Conservation (phyloP, 2,329 filamentous ascomycete genomes). For the Ascochyta fabae region DNA sequence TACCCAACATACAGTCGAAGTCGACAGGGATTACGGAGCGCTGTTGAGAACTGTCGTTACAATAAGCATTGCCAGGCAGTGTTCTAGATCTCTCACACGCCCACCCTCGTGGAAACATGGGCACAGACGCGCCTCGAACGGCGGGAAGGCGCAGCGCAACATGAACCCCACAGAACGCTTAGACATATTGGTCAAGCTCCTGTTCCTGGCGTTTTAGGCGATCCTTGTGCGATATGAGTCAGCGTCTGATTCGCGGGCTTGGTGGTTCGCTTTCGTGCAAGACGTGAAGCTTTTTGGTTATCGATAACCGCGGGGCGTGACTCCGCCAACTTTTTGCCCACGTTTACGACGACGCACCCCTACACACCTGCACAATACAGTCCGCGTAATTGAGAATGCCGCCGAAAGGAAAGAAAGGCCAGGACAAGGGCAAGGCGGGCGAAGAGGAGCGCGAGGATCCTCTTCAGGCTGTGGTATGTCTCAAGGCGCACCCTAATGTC, state of each 20-base stretch:
- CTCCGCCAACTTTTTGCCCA: constrained; percentile 16
- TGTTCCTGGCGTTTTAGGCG: constrained; percentile 11
- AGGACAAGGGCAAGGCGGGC: constrained; percentile 48
- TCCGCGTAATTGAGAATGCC: constrained; percentile 48
- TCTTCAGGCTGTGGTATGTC: constrained; percentile 66
- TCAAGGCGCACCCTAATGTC: constrained; percentile 6
- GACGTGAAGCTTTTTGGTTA: constrained; percentile 13
- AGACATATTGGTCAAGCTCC: constrained; percentile 10
- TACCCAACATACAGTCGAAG: background rate
- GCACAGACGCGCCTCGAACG: constrained; percentile 17
- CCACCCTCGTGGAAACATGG: constrained; percentile 26
- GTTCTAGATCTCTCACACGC: constrained; percentile 37
- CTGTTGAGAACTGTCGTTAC: constrained; percentile 34
- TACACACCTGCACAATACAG: background rate
- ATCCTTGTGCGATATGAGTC: constrained; percentile 19
- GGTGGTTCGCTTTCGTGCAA: constrained; percentile 8
- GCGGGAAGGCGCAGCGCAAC: constrained; percentile 18
- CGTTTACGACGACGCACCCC: background rate
- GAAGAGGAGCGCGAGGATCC: constrained; percentile 68
- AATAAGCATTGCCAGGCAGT: constrained; percentile 43
- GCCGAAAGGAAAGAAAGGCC: constrained; percentile 56
- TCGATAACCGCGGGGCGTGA: constrained; percentile 20
- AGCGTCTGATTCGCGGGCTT: constrained; percentile 11
- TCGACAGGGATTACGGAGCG: background rate
- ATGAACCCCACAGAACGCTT: constrained; percentile 19